A percentile compares a stretch with the other conserved stretches of the same genome.
Conservation (phyloP, 2,329 filamentous ascomycete species). For the Clarireedia hainanense region DNA sequence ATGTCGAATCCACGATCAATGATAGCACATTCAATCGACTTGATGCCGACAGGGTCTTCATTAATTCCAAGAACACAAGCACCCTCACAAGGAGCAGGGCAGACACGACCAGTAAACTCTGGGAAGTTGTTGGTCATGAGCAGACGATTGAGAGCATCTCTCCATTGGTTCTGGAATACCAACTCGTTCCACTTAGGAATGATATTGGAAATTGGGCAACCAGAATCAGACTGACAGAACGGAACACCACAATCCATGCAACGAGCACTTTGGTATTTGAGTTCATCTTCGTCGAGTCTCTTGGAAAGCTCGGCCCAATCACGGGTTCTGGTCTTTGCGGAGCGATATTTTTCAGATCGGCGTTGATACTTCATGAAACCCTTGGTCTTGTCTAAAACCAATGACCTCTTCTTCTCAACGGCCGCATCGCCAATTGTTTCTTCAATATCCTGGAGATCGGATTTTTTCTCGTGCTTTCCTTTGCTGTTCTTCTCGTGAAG, state of each 20-base stretch:
- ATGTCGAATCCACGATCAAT: slow-evolving; percentile 96
- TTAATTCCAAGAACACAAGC: slow-evolving; percentile 95
- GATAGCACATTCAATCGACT: slow-evolving; percentile 96
- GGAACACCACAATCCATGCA: slow-evolving; percentile 99
- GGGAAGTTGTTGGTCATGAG: slow-evolving; percentile 99
- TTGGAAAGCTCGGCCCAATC: slow-evolving; percentile 90
- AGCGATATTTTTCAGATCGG: slow-evolving; percentile 87
- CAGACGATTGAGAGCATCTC: slow-evolving; percentile 82
- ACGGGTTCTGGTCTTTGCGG: slow-evolving; percentile 72
- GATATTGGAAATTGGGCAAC: slow-evolving; percentile 94
- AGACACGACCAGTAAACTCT: slow-evolving; percentile 94
- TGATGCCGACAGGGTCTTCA: slow-evolving; percentile 94
- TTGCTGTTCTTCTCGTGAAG: slow-evolving; percentile 45
- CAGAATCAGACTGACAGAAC: slow-evolving; percentile 94
- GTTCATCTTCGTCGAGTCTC: slow-evolving; percentile 84
- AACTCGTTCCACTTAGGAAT: slow-evolving; percentile 96
- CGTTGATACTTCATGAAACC: slow-evolving; percentile 98
- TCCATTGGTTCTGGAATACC: slow-evolving; percentile 71
- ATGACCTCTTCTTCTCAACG: slow-evolving; percentile 79
- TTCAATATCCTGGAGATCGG: slow-evolving; percentile 70
- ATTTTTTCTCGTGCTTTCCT: slow-evolving; percentile 62
- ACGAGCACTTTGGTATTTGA: slow-evolving; percentile 92
- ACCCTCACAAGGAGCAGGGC: slow-evolving; percentile 92
- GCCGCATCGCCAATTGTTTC: slow-evolving; percentile 80
- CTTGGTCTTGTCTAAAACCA: slow-evolving; percentile 94